phyloP scores from a whole-genome alignment of 306 rosid genomes.

The Prunus mira region DNA sequence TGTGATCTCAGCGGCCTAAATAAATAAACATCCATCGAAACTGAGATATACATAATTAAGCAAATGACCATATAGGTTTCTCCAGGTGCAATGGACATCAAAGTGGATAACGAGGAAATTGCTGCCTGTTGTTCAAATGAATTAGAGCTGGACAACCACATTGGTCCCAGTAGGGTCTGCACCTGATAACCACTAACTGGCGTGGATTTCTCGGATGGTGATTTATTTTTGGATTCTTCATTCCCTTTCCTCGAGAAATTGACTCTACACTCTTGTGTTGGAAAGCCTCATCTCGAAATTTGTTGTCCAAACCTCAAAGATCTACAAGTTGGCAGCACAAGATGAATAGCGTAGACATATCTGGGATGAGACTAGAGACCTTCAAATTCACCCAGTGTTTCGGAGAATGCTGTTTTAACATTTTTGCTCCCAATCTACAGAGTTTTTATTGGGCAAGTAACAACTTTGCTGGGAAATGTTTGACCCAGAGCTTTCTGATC shows the following conservation, averaged over 20 bases:
- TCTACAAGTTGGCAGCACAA: too few species aligned
- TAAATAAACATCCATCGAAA: constrained; percentile 9
- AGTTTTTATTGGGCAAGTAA: too few species aligned
- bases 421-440: too few species aligned
- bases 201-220: background rate
- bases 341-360: too few species aligned
- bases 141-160: constrained; percentile 63
- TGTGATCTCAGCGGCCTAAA: background rate
- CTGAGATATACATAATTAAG: constrained; percentile 16
- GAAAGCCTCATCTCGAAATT: background rate
- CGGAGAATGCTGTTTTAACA: too few species aligned
- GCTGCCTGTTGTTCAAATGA: constrained; percentile 67
- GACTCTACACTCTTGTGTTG: background rate
- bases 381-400: too few species aligned
- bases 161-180: constrained; percentile 71
- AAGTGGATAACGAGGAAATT: constrained; percentile 57
- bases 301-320: too few species aligned
- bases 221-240: background rate
- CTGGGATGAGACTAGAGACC: too few species aligned
- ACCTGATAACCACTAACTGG: constrained; percentile 14
- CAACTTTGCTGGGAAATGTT: too few species aligned
- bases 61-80: constrained; percentile 66
- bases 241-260: background rate
- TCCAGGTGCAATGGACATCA: constrained; percentile 78
- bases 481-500: too few species aligned